Base-by-base conservation (phyloP, 805 yeast species). In the Kodamaea laetipori region DNA sequence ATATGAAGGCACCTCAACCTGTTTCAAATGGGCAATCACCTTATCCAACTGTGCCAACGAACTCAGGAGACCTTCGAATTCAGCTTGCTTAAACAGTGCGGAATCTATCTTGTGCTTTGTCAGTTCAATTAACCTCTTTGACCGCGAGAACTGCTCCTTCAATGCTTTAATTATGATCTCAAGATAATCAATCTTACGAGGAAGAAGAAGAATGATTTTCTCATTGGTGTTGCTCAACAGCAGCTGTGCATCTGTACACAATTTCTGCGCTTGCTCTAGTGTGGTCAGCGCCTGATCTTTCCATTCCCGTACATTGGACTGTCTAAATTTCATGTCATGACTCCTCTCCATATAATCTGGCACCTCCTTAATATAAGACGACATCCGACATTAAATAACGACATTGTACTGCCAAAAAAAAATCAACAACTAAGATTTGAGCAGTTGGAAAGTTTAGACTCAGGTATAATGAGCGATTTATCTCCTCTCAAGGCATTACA, bases 241-340 rank as follows among this genome's bases (percentile, higher is more conserved):
- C 1, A 45, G 44, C 35, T 67, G 71, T 1, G 74, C 73, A 19
- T 50, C 53, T 2, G 67, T 46, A 39, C 73, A 69, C 26, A 62
- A 41, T 15, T 52, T 52, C 37, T 60, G 63, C 6, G 74, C 74
- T 28, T 47, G 38, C 38, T 53, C 60, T 11, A 60, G 59, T 9
- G 63, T 63, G 12, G 25, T 26, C 31, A 51, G 54, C 2, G 71
- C 71, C 27, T 65, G 59, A 2, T 47, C 54, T 4, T 60, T 54
- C 72, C 74, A 69, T 10, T 32, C 35, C 8, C 33, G 41, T n/a
- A 42, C 45, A n/a, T 31, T 30, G 10, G 37, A 13, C 30, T 31
- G 33, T 13, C 37, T 17, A 15, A 28, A 42, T 23, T 24, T 36
- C 41, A 42, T 42, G 13, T 26, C 38, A 24, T 27, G 10, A 13